Evolutionary conservation across 352 stramenopile species (phyloP).

Genomic region (Pythium aphanidermatum): DNA sequence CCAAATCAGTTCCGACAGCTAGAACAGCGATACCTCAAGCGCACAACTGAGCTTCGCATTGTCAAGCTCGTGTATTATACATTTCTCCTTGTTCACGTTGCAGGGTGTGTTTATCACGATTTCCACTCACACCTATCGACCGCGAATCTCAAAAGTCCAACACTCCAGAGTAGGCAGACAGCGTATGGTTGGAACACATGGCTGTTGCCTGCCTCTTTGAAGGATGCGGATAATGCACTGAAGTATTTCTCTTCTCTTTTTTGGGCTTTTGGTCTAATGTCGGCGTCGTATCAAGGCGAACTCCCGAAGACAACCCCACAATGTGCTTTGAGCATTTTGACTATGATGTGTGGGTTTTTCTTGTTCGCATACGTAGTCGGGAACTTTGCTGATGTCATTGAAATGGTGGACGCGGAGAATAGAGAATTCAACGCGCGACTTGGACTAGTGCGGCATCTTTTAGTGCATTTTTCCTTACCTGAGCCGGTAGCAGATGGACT

Average conservation of each 20-base stretch:
- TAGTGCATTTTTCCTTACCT: slow-evolving; percentile 36
- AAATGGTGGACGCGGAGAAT: slow-evolving; percentile 42
- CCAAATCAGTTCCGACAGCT: slow-evolving; percentile 34
- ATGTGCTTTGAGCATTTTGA: slow-evolving; percentile 31
- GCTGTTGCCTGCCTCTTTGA: slow-evolving; percentile 21
- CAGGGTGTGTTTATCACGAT: slow-evolving; percentile 45
- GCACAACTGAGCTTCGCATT: slow-evolving; percentile 35
- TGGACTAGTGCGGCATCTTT: slow-evolving; percentile 33
- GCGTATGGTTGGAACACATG: slow-evolving; percentile 43
- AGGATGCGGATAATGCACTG: slow-evolving; percentile 10
- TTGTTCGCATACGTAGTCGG: slow-evolving; percentile 44
- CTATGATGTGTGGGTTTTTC: slow-evolving; percentile 41
- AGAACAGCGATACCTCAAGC: slow-evolving; percentile 37
- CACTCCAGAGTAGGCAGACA: slow-evolving; percentile 4
- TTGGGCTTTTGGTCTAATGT: slow-evolving; percentile 40
- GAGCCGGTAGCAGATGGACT: slow-evolving; percentile 24
- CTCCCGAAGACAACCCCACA: slow-evolving; percentile 29
- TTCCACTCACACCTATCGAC: slow-evolving; percentile 36
- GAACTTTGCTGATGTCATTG: slow-evolving; percentile 45
- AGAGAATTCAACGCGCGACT: slow-evolving; percentile 49
- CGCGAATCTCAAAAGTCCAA: slow-evolving; percentile 20
- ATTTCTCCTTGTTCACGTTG: slow-evolving; percentile 36
- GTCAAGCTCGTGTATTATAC: slow-evolving; percentile 49
- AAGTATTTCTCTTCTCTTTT: slow-evolving; percentile 33
- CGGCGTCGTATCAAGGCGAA: slow-evolving; percentile 34